Evolutionary conservation across 495 filamentous ascomycete species (phyloP).

Genomic region (Antarctomyces pellizariae): DNA sequence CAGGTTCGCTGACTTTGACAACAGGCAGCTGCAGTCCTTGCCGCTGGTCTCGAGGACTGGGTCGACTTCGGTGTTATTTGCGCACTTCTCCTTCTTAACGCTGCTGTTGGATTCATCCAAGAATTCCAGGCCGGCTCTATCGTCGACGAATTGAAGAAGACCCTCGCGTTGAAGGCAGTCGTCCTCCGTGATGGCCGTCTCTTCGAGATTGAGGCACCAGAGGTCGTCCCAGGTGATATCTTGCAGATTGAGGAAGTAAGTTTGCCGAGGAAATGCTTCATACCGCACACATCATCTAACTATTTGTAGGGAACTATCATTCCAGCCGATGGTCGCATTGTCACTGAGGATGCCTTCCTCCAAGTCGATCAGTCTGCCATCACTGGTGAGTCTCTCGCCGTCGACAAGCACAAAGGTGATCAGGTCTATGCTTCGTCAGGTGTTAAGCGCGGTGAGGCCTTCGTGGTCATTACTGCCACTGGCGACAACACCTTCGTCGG

Average conservation of each 20-base stretch:
- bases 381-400: constrained; percentile 79
- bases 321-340: constrained; percentile 67
- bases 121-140: constrained; percentile 81
- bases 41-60: constrained; percentile 61
- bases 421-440: constrained; percentile 62
- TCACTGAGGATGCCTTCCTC: constrained; percentile 56
- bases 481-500: constrained; percentile 81
- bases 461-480: constrained; percentile 57
- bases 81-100: constrained; percentile 55
- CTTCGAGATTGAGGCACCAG: constrained; percentile 47
- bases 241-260: constrained; percentile 58
- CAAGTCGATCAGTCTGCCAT: constrained; percentile 85
- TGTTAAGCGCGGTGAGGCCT: constrained; percentile 74
- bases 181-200: constrained; percentile 56
- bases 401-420: constrained; percentile 65
- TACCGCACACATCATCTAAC: constrained; percentile 2
- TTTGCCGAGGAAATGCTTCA: constrained; percentile 1
- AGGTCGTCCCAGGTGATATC: constrained; percentile 80
- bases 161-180: constrained; percentile 62
- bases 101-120: constrained; percentile 64
- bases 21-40: constrained; percentile 48
- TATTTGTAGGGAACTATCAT: constrained; percentile 48
- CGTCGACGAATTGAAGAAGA: constrained; percentile 81
- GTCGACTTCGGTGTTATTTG: constrained; percentile 65
- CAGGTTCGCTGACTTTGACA: constrained; percentile 5